These are phyloP conservation scores for Tuber magnatum DNA, from an alignment of 495 filamentous ascomycete species.

Conservation along the genomic window DNA sequence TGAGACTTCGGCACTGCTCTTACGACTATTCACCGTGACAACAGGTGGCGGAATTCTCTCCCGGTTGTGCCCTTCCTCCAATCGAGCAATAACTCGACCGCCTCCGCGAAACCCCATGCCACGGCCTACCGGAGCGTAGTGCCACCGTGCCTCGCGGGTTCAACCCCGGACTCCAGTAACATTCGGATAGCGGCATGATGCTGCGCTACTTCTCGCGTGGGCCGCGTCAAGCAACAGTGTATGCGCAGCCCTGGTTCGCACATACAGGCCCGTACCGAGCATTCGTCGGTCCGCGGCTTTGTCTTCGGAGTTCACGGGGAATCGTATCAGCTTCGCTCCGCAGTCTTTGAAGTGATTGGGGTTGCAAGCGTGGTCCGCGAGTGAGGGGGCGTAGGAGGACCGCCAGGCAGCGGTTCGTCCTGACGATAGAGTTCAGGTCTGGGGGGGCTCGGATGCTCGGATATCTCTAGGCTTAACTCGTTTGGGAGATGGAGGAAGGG, in stretches of 20 bases:
- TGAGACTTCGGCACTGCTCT: background rate
- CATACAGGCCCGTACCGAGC: conserved; percentile 19
- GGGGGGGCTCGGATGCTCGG: conserved; percentile 11
- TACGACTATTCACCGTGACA: background rate
- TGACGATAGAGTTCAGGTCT: no score
- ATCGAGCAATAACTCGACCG: background rate
- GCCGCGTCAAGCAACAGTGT: background rate
- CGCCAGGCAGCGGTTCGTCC: no score
- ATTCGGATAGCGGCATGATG: conserved; percentile 13
- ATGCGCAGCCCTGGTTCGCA: background rate
- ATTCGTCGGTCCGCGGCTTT: conserved; percentile 12
- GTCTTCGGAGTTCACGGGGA: conserved; percentile 12
- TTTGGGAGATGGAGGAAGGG: conserved; percentile 22
- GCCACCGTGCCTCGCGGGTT: background rate
- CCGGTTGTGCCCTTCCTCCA: background rate
- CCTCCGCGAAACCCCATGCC: background rate
- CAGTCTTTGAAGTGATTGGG: conserved; percentile 6
- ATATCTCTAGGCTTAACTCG: conserved; percentile 20
- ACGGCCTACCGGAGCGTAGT: background rate
- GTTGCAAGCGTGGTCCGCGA: conserved; percentile 12
- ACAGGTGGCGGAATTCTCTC: background rate
- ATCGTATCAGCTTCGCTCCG: conserved; percentile 18
- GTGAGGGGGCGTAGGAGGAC: conserved; percentile 14
- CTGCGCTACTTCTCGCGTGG: background rate
- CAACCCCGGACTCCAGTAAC: conserved; percentile 19